A percentile compares a stretch with the other conserved stretches of the same genome.
phyloP scores from a whole-genome alignment of 768 basidiomycete genomes.

The Neoboletus magnificus region DNA sequence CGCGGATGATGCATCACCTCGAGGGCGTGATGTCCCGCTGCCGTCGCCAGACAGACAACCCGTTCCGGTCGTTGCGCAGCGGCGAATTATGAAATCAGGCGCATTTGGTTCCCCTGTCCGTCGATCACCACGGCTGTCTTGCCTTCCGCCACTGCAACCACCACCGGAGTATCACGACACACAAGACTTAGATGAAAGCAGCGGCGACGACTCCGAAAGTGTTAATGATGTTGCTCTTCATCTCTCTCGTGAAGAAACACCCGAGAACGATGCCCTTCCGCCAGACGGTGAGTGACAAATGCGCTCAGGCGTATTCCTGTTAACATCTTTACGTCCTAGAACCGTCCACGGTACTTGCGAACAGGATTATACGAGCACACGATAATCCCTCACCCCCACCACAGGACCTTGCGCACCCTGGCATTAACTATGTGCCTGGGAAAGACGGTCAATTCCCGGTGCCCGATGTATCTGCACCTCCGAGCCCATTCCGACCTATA shows the following conservation, averaged over 20 bases:
- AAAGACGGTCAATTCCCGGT: slow-evolving; percentile 17
- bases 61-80: slow-evolving; percentile 31
- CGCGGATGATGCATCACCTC: slow-evolving; percentile 40
- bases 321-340: slow-evolving; percentile 37
- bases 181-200: slow-evolving; percentile 21
- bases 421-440: slow-evolving; percentile 14
- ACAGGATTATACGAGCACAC: slow-evolving; percentile 61
- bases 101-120: slow-evolving; percentile 36
- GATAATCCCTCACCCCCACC: slow-evolving; percentile 77
- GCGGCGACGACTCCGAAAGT: slow-evolving; percentile 33
- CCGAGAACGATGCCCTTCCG: slow-evolving; percentile 41
- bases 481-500: slow-evolving; percentile 32
- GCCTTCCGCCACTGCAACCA: slow-evolving; percentile 30
- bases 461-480: slow-evolving; percentile 18
- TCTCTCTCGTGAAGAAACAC: slow-evolving; percentile 43
- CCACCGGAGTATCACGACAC: slow-evolving; percentile 15
- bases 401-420: slow-evolving; percentile 16
- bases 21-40: slow-evolving; percentile 49
- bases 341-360: slow-evolving; percentile 65
- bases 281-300: slow-evolving; percentile 42
- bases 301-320: slow-evolving; percentile 2
- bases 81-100: slow-evolving; percentile 27
- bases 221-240: slow-evolving; percentile 21
- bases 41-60: slow-evolving; percentile 53
- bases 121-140: slow-evolving; percentile 51